Base-by-base conservation (phyloP, 768 basidiomycete genomes). In the Amanita polypyramis region DNA sequence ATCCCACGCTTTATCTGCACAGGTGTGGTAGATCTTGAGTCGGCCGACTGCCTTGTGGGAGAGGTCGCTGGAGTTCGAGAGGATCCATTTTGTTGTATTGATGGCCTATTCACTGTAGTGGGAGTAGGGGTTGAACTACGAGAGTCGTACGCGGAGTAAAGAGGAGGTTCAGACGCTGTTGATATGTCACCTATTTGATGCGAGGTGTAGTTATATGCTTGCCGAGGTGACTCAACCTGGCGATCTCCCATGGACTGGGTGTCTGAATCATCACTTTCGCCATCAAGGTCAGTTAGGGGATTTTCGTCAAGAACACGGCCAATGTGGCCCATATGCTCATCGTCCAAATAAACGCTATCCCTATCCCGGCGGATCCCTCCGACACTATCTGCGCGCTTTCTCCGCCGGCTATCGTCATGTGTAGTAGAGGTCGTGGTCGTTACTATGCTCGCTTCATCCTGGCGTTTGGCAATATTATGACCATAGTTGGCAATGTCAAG, bases 401-500 rank as follows among this genome's bases (percentile, higher is more conserved):
- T 66, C 50, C 64, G 59, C 45, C 62, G 60, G 30, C 56, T 42
- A 34, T 34, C 52, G 23, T 50, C 60, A 56, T 52, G 64, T 51
- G 50, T 54, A 40, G 50, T 49, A 58, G 51, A 53, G 54, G 50
- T 49, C 51, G 56, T 54, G 60, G 40, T 47, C 60, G 41, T 37
- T 51, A 14, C 42, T 10, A 15, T 11, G 19, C 12, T 42, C 4
- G 30, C 37, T 34, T 49, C 47, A 36, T 52, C 68, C 62, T 51
- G 60, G 54, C 52, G 67, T 60, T 55, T 60, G 33, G 54, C 56
- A 40, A 82, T 64, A 35, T 66, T 70, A 58, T 91, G 84, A 1
- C 88, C 87, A 55, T 84, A 89, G 64, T 82, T 89, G 43, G 87
- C 87, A 51, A 90, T 90, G 56, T 90, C 85, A 46, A 92, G 61